Conservation (phyloP, 352 stramenopile species). For the Plasmopara muralis region DNA sequence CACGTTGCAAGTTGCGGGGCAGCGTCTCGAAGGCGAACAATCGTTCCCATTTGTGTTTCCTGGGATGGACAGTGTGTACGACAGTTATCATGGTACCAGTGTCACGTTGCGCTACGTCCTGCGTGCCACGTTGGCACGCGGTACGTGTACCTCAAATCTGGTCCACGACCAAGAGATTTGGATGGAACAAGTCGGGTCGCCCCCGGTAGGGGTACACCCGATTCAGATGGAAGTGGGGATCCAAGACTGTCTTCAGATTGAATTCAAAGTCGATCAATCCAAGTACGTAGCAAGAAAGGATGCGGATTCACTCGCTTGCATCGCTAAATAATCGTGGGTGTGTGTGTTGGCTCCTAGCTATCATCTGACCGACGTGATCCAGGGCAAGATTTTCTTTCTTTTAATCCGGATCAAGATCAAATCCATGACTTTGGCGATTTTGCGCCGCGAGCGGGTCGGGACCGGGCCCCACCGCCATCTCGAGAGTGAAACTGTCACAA, state of each 20-base stretch:
- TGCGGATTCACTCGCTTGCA: background rate
- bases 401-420: conserved; percentile 99
- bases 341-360: conserved; percentile 23
- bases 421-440: conserved; percentile 97
- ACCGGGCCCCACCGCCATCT: conserved; percentile 72
- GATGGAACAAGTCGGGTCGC: conserved; percentile 67
- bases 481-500: conserved; percentile 95
- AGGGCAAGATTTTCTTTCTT: conserved; percentile 97
- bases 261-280: conserved; percentile 98
- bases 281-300: conserved; percentile 54
- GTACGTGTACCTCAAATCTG: conserved; percentile 87
- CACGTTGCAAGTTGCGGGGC: conserved; percentile 86
- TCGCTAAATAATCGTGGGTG: conserved; percentile 1
- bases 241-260: conserved; percentile 99
- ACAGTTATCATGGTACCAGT: conserved; percentile 96
- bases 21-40: conserved; percentile 41
- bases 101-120: conserved; percentile 95
- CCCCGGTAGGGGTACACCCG: conserved; percentile 81
- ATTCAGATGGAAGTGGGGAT: conserved; percentile 99
- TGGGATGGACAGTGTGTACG: conserved; percentile 91
- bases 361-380: conserved; percentile 94
- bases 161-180: conserved; percentile 92
- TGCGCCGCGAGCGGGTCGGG: conserved; percentile 92
- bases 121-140: conserved; percentile 85
- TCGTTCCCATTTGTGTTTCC: conserved; percentile 91